phyloP scores from a whole-genome alignment of 352 stramenopile species.

The Globisporangium spinosum region DNA sequence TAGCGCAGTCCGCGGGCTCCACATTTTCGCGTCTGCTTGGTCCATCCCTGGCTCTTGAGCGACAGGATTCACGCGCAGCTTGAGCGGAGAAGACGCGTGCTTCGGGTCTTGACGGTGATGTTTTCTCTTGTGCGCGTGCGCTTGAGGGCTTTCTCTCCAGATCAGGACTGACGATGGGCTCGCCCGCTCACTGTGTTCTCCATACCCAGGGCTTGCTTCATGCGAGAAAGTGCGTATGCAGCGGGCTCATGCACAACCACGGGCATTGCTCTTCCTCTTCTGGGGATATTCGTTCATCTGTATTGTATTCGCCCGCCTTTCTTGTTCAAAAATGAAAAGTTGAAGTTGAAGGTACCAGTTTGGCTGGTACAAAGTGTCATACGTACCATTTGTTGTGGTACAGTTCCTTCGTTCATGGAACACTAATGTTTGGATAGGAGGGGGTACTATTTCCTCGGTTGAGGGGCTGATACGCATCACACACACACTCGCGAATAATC shows the following conservation, averaged over 20 bases:
- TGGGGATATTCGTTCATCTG: too few species aligned
- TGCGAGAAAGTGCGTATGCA: not conserved
- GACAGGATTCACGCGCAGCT: not conserved
- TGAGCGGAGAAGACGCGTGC: not conserved
- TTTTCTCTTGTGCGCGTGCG: not conserved
- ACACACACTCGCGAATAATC: not conserved
- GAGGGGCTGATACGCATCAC: conserved; percentile 4
- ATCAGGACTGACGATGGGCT: not conserved
- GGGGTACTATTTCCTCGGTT: conserved; percentile 10
- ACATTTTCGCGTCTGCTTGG: not conserved
- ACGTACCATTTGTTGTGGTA: not conserved
- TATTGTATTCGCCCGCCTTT: not conserved
- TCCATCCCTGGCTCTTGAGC: not conserved
- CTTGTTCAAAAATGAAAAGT: not conserved
- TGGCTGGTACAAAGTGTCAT: not conserved
- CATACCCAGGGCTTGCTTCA: not conserved
- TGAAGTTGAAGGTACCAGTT: conserved; percentile 14
- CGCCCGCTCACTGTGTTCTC: not conserved
- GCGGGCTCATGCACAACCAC: not conserved
- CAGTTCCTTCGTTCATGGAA: not conserved
- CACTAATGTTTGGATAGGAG: not conserved
- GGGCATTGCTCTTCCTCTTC: not conserved
- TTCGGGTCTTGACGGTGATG: not conserved
- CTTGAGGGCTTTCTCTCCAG: conserved; percentile 9
- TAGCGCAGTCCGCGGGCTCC: not conserved